Base-by-base conservation (phyloP, 345 rosid species). In the Citrus inodora region DNA sequence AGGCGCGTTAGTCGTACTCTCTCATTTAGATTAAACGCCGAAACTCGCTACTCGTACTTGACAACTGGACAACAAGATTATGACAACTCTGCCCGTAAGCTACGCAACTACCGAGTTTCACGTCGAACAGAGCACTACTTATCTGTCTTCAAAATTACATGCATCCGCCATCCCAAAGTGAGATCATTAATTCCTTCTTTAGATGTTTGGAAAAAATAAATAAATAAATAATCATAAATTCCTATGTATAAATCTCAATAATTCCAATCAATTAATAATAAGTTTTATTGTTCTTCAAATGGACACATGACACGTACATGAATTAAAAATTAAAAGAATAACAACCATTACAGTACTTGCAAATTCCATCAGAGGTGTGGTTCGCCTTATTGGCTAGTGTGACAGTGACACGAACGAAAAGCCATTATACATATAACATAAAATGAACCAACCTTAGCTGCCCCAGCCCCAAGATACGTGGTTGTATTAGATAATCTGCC, bases 101-200 rank as follows among this genome's bases (percentile, higher is more conserved):
- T 28, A 55, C 75, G 60, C 75, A 27, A 13, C 65, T 61, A 65
- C 58, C 79, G 33, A 61, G 72, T 9, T 67, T 74, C 65, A 75
- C 66, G 74, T 38, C 61, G 13, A 1, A 13, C 51, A 3, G 9
- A 13, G 1, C 51, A 3, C 5, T 13, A 10, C 51, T 46, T 11
- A 11, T 3, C 3, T 46, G 51, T 46, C 51, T 13, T 46, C 51
- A 13, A 46, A 46, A 46, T 46, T 11, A 46, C 51, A 11, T 46
- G 51, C 51, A 13, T 13, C 14, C 13, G 51, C 51, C 17, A 13
- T 13, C 9, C 17, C 51, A 46, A 13, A 46, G 16, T 13, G 51
- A 46, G 51, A 46, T 46, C 9, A 46, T 13, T 13, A 1, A 46
- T 13, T 46, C 51, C 51, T 46, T 13, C 16, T 46, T 46, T 46